Percentiles rank a stretch among this genome's conserved stretches.
Evolutionary conservation across 192 early-diverging fungal genomes (phyloP).

Genomic region (Coemansia sp.): DNA sequence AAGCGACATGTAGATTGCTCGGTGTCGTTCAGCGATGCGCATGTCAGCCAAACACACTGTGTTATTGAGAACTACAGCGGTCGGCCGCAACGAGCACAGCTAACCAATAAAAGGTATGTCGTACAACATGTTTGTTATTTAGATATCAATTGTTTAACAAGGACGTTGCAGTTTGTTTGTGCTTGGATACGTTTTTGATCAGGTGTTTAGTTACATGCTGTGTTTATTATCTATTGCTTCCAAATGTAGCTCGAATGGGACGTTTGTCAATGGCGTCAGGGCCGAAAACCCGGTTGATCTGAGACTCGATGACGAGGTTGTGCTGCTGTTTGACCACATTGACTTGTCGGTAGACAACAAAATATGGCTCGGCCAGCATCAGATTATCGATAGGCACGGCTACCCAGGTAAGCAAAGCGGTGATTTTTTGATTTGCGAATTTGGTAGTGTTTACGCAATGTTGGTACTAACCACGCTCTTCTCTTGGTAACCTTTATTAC

Average conservation of each 20-base stretch:
- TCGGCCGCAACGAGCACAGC: constrained; percentile 10
- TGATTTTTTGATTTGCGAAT: no score
- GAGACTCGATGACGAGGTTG: constrained; percentile 25
- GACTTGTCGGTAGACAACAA: not conserved
- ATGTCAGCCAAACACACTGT: constrained; percentile 39
- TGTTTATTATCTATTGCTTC: no score
- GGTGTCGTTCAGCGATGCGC: constrained; percentile 22
- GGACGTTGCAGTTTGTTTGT: no score
- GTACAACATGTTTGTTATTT: no score
- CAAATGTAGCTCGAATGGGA: constrained; percentile 32
- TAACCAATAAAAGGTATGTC: constrained; percentile 19
- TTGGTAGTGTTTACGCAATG: no score
- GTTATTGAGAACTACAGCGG: constrained; percentile 5
- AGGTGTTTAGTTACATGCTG: no score
- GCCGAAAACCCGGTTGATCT: constrained; percentile 11
- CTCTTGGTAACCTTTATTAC: no score
- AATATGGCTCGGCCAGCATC: constrained; percentile 22
- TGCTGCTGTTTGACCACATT: constrained; percentile 33
- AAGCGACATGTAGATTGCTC: constrained; percentile 7
- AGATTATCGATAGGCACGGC: constrained; percentile 17
- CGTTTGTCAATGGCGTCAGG: constrained; percentile 28
- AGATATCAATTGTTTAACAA: no score
- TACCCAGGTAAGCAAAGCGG: constrained; percentile 17
- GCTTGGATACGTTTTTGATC: no score
- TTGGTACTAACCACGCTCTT: no score